Evolutionary conservation across 1,139 yeast genomes (phyloP).

Genomic region (Pichia sp.): DNA sequence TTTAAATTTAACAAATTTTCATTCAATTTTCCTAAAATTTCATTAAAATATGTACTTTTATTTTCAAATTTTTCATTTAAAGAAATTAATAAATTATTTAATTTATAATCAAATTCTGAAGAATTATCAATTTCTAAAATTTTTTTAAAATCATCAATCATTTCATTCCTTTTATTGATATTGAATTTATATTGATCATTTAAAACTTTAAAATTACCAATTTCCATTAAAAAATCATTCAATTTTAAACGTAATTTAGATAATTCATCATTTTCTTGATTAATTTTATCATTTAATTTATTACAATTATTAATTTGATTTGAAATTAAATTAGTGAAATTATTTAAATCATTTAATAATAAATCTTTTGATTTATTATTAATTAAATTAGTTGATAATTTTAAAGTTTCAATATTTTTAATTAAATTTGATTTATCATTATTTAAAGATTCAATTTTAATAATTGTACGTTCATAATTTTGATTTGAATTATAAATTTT

Average conservation of each 20-base stretch:
- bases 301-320: constrained; percentile 32
- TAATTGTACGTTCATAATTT: constrained; percentile 66
- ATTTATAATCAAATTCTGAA: constrained; percentile 19
- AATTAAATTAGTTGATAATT: constrained; percentile 39
- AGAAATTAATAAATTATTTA: constrained; percentile 9
- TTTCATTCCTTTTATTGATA: constrained; percentile 12
- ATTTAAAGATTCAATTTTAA: constrained; percentile 52
- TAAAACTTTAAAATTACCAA: constrained; percentile 53
- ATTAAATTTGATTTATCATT: constrained; percentile 39
- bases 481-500: constrained; percentile 68
- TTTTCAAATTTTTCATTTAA: constrained; percentile 12
- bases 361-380: constrained; percentile 43
- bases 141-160: constrained; percentile 10
- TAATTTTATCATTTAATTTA: constrained; percentile 20
- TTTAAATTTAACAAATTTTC: constrained; percentile 17
- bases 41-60: constrained; percentile 9
- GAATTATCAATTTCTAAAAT: constrained; percentile 2
- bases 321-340: constrained; percentile 44
- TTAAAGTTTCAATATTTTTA: constrained; percentile 45
- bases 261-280: constrained; percentile 19
- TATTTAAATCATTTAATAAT: constrained; percentile 41
- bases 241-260: constrained; percentile 30
- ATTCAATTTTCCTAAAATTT: constrained; percentile 13
- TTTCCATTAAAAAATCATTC: constrained; percentile 39
- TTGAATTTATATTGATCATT: constrained; percentile 33